phyloP scores from a whole-genome alignment of 1,139 yeast genomes.

The Protomyces gravidus region DNA sequence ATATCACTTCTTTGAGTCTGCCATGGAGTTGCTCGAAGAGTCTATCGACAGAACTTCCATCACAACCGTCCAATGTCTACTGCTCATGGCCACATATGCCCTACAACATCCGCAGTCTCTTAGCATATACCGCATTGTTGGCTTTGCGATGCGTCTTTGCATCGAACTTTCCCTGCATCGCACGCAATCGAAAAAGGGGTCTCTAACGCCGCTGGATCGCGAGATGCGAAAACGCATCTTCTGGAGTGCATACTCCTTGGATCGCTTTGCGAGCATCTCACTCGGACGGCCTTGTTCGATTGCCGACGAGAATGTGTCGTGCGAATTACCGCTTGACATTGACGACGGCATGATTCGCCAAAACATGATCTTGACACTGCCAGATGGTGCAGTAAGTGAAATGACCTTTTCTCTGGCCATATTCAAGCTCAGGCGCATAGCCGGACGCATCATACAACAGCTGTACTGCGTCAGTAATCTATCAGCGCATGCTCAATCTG shows the following conservation, averaged over 20 bases:
- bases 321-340: conserved; percentile 29
- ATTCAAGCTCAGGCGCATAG: conserved; percentile 30
- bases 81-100: conserved; percentile 11
- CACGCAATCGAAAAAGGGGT: conserved; percentile 15
- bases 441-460: conserved; percentile 30
- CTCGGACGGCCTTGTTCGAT: conserved; percentile 37
- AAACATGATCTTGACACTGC: conserved; percentile 7
- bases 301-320: conserved; percentile 33
- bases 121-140: conserved; percentile 16
- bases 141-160: conserved; percentile 24
- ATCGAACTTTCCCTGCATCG: conserved; percentile 23
- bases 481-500: conserved; percentile 6
- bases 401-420: conserved; percentile 31
- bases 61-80: conserved; percentile 18
- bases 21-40: conserved; percentile 17
- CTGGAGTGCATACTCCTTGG: conserved; percentile 35
- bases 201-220: conserved; percentile 27
- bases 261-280: conserved; percentile 33
- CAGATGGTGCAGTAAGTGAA: conserved; percentile 16
- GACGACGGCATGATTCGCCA: conserved; percentile 28
- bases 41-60: conserved; percentile 17
- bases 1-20: conserved; percentile 15
- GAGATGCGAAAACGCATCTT: conserved; percentile 35
- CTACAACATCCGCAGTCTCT: conserved; percentile 26
- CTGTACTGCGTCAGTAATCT: conserved; percentile 29